Evolutionary conservation across 306 rosid genomes (phyloP), one percentile per base, ranked within the genome.

Genomic region (Luffa aegyptiaca): DNA sequence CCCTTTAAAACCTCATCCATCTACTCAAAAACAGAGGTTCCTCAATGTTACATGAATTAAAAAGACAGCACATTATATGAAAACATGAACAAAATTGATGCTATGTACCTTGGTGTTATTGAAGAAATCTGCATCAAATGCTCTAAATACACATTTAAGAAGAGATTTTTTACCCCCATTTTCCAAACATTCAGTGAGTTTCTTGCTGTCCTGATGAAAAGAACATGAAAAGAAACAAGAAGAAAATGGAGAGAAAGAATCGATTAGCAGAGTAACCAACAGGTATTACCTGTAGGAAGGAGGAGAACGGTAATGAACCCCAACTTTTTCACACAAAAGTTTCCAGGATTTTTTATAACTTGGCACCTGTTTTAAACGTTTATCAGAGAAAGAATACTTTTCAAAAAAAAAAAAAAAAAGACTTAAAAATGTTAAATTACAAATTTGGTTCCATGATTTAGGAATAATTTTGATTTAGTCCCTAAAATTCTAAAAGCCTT

Each of bases 71-170:
- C 17, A 51, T 4, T 41, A 21, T 0, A 65, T 72, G 26, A 48
- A 26, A 31, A 73, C 59, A 53, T 13, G n/a, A 1, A 36, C 8
- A 63, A 17, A 65, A 46, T 6, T 17, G 7, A 21, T 68, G 35
- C 21, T 37, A 14, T 65, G 10, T 6, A 92, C 96, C 91, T 90
- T 86, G 14, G 80, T 57, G 69, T 85, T 80, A 13, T 79, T 78
- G 88, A 92, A 90, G 84, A 91, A 90, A 83, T 76, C 83, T 82
- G 92, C 92, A 84, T 90, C 96, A 77, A 92, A 83, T 72, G 89
- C 80, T 71, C 83, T 80, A 42, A 93, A 86, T 17, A 79, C 85
- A 78, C 83, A n/a, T 80, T 85, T 81, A 8, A 86, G 84, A n/a
- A 87, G 80, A n/a, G 89, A 82, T 77, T 39, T 55, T 39, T 63